phyloP scores from a whole-genome alignment of 78 protist species.

The Protostelium mycophagum region DNA sequence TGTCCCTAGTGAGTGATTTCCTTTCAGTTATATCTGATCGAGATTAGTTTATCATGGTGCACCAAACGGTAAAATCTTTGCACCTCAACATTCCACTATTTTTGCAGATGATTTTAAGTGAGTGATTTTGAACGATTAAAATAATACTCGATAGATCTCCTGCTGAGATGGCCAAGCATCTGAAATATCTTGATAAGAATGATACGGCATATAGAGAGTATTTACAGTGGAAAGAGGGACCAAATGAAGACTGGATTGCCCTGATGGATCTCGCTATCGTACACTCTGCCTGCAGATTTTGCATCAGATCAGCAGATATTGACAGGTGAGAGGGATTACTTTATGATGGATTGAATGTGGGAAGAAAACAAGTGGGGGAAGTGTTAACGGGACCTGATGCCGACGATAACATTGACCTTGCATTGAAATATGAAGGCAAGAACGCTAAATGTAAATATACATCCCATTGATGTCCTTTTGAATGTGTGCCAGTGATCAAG shows the following conservation, averaged over 20 bases:
- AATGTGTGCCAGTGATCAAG: background rate
- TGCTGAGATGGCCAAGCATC: background rate
- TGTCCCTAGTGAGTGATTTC: constrained; percentile 2
- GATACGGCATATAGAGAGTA: background rate
- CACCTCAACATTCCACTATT: constrained; percentile 14
- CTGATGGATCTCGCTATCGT: background rate
- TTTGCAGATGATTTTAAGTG: constrained; percentile 21
- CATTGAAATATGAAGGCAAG: background rate
- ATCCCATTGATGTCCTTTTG: background rate
- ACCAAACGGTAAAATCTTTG: constrained; percentile 36
- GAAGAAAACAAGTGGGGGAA: background rate
- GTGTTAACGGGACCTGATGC: background rate
- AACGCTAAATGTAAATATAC: background rate
- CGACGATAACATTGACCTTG: background rate
- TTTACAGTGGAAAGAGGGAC: background rate
- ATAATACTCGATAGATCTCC: background rate
- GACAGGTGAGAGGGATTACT: background rate
- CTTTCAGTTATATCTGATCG: background rate
- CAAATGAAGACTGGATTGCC: background rate
- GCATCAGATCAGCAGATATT: background rate
- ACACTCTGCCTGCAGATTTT: background rate
- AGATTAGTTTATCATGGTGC: constrained; percentile 50
- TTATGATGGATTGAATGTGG: background rate
- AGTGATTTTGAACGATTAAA: background rate
- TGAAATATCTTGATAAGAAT: background rate